Percentiles rank a stretch among this genome's conserved stretches.
These are phyloP conservation scores for Trametes cingulata DNA, from an alignment of 768 basidiomycete genomes.

Conservation along the genomic window DNA sequence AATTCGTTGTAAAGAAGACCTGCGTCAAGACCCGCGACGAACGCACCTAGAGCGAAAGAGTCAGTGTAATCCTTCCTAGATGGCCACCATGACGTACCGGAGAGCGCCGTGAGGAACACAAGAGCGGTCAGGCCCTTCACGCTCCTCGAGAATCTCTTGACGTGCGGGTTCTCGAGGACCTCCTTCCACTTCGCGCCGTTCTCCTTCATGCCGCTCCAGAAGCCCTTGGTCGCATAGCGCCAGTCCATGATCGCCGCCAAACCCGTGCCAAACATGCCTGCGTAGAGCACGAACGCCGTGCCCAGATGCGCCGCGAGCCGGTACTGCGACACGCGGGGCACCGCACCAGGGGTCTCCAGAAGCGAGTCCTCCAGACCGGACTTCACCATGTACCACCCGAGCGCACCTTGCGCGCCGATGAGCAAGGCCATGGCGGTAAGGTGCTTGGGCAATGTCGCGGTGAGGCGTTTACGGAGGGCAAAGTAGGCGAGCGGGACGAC, in stretches of 20 bases:
- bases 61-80: neutral
- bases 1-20: slow-evolving; percentile 98
- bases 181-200: slow-evolving; percentile 41
- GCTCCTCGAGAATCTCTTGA: slow-evolving; percentile 58
- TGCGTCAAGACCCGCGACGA: slow-evolving; percentile 97
- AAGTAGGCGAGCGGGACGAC: slow-evolving; percentile 86
- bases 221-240: slow-evolving; percentile 59
- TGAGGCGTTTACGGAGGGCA: slow-evolving; percentile 65
- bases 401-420: slow-evolving; percentile 86
- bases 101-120: slow-evolving; percentile 89
- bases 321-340: slow-evolving; percentile 96
- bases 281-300: slow-evolving; percentile 89
- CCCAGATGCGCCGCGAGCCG: slow-evolving; percentile 92
- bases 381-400: slow-evolving; percentile 99
- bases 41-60: slow-evolving; percentile 66
- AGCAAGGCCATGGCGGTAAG: slow-evolving; percentile 74
- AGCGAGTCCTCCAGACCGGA: slow-evolving; percentile 87
- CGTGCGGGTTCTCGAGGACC: slow-evolving; percentile 54
- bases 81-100: slow-evolving; percentile 58
- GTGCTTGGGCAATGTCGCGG: slow-evolving; percentile 58
- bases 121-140: slow-evolving; percentile 69
- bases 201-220: slow-evolving; percentile 57
- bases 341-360: slow-evolving; percentile 76
- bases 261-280: slow-evolving; percentile 86
- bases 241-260: slow-evolving; percentile 77